These are phyloP conservation scores for Kregervanrija delftensis DNA, from an alignment of 805 yeast genomes.

Conservation along the genomic window DNA sequence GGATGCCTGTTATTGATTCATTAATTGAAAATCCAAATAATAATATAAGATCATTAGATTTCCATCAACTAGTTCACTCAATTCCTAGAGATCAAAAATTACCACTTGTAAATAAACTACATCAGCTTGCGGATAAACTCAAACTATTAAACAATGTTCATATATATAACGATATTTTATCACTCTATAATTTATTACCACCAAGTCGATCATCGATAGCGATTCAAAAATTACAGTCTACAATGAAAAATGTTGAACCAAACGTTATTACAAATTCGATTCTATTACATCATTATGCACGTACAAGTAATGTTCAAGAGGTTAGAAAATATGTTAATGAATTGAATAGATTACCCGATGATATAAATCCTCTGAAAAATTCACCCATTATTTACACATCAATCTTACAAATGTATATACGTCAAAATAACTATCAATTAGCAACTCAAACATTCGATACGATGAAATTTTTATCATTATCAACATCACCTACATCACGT, in stretches of 20 bases:
- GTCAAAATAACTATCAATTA: constrained; percentile 42
- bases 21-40: constrained; percentile 8
- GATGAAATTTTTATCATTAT: constrained; percentile 69
- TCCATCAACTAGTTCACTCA: constrained; percentile 28
- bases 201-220: constrained; percentile 12
- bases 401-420: constrained; percentile 54
- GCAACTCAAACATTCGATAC: constrained; percentile 74
- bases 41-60: constrained; percentile 20
- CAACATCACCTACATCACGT: constrained; percentile 57
- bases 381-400: constrained; percentile 41
- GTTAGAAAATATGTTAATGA: constrained; percentile 35
- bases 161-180: constrained; percentile 33
- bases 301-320: constrained; percentile 26
- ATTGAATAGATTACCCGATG: constrained; percentile 7
- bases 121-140: constrained; percentile 32
- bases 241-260: constrained; percentile 20
- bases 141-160: constrained; percentile 25
- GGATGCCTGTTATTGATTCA: constrained; percentile 39
- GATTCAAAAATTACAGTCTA: not conserved
- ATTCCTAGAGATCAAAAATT: constrained; percentile 36
- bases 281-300: constrained; percentile 40
- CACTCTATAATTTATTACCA: constrained; percentile 18
- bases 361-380: constrained; percentile 10
- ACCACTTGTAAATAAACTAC: constrained; percentile 29
- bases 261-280: constrained; percentile 36